Percentiles rank a stretch among this genome's conserved stretches.
Conservation (phyloP, 192 early-diverging fungal species). For the Coemansia sp. region DNA sequence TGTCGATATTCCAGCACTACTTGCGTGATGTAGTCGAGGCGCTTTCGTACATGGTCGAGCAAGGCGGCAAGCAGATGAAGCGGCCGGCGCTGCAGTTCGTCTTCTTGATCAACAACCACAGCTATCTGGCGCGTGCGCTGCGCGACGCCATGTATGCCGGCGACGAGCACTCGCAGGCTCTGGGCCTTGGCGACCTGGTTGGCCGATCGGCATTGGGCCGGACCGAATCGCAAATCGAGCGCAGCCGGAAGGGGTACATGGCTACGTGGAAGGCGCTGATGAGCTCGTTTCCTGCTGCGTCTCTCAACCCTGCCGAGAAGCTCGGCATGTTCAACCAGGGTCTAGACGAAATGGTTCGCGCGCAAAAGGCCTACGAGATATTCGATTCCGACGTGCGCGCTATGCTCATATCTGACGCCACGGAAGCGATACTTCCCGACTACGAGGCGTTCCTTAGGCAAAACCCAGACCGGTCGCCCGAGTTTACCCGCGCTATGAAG, state of each 20-base stretch:
- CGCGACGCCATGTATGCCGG: slow-evolving; percentile 51
- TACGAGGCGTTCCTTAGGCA: slow-evolving; percentile 51
- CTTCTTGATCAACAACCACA: slow-evolving; percentile 54
- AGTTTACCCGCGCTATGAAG: slow-evolving; percentile 49
- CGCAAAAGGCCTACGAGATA: slow-evolving; percentile 45
- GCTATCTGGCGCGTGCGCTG: slow-evolving; percentile 44
- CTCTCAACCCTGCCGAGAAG: slow-evolving; percentile 48
- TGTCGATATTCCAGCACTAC: slow-evolving; percentile 57
- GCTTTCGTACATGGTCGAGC: slow-evolving; percentile 37
- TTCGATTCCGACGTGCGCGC: slow-evolving; percentile 51
- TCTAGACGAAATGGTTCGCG: slow-evolving; percentile 53
- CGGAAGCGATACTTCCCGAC: slow-evolving; percentile 42
- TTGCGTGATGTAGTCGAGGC: slow-evolving; percentile 52
- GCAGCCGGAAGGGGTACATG: slow-evolving; percentile 49
- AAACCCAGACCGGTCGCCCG: slow-evolving; percentile 50
- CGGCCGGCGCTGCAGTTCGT: slow-evolving; percentile 49
- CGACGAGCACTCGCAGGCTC: slow-evolving; percentile 46
- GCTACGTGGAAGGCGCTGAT: slow-evolving; percentile 54
- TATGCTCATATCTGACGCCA: slow-evolving; percentile 45
- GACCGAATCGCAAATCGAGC: slow-evolving; percentile 47
- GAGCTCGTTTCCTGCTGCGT: slow-evolving; percentile 51
- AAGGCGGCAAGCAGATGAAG: slow-evolving; percentile 56
- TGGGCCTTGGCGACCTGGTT: slow-evolving; percentile 52
- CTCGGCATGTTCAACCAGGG: slow-evolving; percentile 51
- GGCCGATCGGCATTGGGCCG: slow-evolving; percentile 44